A percentile compares a stretch with the other conserved stretches of the same genome.
These are phyloP conservation scores for Aureobasidium sp. DNA, from an alignment of 2,329 filamentous ascomycete species.

Conservation along the genomic window DNA sequence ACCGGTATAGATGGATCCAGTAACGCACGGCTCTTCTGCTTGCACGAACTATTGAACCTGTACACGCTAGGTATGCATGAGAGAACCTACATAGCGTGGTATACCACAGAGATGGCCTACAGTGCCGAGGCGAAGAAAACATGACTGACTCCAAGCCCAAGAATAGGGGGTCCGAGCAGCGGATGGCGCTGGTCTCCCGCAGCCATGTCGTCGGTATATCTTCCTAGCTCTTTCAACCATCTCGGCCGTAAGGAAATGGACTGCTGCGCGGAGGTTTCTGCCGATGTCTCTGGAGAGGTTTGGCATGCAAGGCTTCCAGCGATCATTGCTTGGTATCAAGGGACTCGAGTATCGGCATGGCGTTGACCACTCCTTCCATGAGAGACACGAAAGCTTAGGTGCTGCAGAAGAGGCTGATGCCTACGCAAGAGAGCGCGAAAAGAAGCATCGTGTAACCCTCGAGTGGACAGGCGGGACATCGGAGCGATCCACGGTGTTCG, in stretches of 20 bases:
- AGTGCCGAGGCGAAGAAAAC: neutral
- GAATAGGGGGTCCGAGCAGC: neutral
- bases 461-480: neutral
- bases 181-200: neutral
- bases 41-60: neutral
- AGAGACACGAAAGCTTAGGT: neutral
- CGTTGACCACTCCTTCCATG: neutral
- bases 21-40: neutral
- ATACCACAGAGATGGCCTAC: neutral
- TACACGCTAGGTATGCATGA: neutral
- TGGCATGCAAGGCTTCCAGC: neutral
- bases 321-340: too few relatives aligned
- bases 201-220: neutral
- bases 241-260: neutral
- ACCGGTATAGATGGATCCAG: neutral
- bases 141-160: neutral
- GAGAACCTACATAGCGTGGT: neutral
- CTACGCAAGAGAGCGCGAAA: neutral
- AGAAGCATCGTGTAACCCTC: neutral
- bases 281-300: neutral
- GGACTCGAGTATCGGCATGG: too few relatives aligned
- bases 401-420: neutral
- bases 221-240: neutral
- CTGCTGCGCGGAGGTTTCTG: neutral
- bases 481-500: neutral